A percentile compares a stretch with the other conserved stretches of the same genome.
phyloP scores from a whole-genome alignment of 1,284 basidiomycete genomes.

The Calocybe gambosa region DNA sequence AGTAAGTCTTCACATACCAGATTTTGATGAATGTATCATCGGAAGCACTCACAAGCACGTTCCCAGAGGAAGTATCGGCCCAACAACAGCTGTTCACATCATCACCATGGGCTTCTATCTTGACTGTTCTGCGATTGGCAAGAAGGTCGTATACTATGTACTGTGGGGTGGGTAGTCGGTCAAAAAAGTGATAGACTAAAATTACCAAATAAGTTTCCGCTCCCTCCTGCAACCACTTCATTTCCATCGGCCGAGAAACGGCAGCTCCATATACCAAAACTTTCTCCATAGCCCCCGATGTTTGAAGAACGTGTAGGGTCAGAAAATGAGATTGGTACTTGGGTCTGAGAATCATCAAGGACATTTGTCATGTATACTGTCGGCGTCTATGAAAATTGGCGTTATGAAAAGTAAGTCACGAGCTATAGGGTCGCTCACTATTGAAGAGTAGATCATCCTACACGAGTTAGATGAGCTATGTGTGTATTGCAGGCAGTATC shows the following conservation, averaged over 20 bases:
- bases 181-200: background rate
- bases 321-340: constrained; percentile 71
- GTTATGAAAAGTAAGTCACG: background rate
- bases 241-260: constrained; percentile 94
- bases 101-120: constrained; percentile 78
- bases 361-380: constrained; percentile 86
- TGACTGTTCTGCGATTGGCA: constrained; percentile 72
- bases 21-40: constrained; percentile 95
- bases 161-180: constrained; percentile 2
- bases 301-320: constrained; percentile 33
- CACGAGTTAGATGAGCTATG: background rate
- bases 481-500: background rate
- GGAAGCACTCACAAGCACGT: constrained; percentile 89
- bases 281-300: constrained; percentile 35
- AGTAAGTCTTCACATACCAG: constrained; percentile 51
- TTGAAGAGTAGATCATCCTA: constrained; percentile 90
- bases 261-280: constrained; percentile 84
- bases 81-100: constrained; percentile 97
- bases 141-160: constrained; percentile 86
- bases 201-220: constrained; percentile 71
- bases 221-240: constrained; percentile 80
- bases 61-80: constrained; percentile 88
- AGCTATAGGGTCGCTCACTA: constrained; percentile 41
- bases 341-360: constrained; percentile 60
- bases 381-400: constrained; percentile 35